Percentiles rank a stretch among this genome's conserved stretches.
These are phyloP conservation scores for Omphalotus olearius DNA, from an alignment of 1,284 basidiomycete genomes.

Conservation along the genomic window DNA sequence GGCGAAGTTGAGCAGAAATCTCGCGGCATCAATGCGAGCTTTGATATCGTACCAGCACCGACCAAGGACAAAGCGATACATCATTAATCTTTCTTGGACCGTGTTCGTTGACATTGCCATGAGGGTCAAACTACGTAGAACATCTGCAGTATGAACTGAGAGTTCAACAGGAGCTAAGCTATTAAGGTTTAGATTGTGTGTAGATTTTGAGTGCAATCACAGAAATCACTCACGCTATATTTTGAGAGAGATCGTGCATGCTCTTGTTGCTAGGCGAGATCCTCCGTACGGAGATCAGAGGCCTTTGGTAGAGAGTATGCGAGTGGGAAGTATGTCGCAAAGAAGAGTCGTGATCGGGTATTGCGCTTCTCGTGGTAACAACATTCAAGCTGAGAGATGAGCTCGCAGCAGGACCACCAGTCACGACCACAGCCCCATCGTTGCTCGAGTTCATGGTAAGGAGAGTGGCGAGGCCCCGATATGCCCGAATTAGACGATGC, in stretches of 20 bases:
- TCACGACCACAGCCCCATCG: conserved; percentile 4
- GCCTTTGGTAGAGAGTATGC: neutral
- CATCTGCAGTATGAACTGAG: neutral
- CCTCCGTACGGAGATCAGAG: neutral
- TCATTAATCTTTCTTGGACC: neutral
- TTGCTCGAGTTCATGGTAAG: conserved; percentile 4
- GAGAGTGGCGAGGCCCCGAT: conserved; percentile 5
- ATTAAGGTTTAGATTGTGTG: too few species aligned
- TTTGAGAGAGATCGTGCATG: too few species aligned
- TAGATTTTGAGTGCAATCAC: too few species aligned
- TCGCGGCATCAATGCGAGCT: conserved; percentile 7
- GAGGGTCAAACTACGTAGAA: conserved; percentile 1
- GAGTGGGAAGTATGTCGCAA: neutral
- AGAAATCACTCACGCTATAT: too few species aligned
- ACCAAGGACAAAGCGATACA: conserved; percentile 3
- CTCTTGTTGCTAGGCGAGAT: neutral
- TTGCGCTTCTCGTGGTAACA: neutral
- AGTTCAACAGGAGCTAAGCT: neutral
- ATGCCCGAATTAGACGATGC: neutral
- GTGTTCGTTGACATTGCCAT: neutral
- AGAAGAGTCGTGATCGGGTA: neutral
- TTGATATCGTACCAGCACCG: conserved; percentile 9
- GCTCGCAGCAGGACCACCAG: conserved; percentile 1
- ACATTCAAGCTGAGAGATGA: neutral
- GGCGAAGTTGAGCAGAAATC: conserved; percentile 2